Base-by-base conservation (phyloP, 805 yeast genomes). In the Teunomyces lycoperdinae region DNA sequence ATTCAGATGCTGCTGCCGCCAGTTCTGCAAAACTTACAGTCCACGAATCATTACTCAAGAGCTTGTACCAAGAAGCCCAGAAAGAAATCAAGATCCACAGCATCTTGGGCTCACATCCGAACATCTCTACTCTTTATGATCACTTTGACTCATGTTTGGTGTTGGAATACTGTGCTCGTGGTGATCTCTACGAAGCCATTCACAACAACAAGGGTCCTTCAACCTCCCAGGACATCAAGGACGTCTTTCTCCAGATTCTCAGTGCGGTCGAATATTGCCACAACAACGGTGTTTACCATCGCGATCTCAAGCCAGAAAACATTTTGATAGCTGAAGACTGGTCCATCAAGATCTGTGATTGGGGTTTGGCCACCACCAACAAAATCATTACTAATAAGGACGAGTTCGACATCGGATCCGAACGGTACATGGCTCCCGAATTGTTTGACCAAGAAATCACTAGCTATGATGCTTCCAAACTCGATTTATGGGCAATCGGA, bases 371-470 rank as follows among this genome's bases (percentile, higher is more conserved):
- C 1, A 78, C 84, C 3, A 78, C 79, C 28, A 63, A 67, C 29
- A 70, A 71, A 42, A 66, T 70, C 41, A 83, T 88, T 57, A 68
- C 79, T 31, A 90, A 89, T 59, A 62, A 55, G 20, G 58, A 53
- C 42, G 77, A 72, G 50, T 87, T 89, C 63, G 96, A 88, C 51
- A 87, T 89, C 49, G 97, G 97, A 20, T 81, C 89, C 46, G 96
- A 89, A 67, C 76, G 96, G 52, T 90, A 90, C 66, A 90, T 90
- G 97, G 95, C 97, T 0, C 97, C 97, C 1, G 97, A 90, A 62
- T 68, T 89, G 48, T 84, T 89, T 61, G 96, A 89, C 46, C 55
- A 64, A 10, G 68, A 70, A 35, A 68, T 81, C 43, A 80, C 79
- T 31, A 71, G 76, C 38, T 91, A 90, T 63, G 86, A 85, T 57